Percentiles rank a stretch among this genome's conserved stretches.
These are phyloP conservation scores for Phytophthora europaea DNA, from an alignment of 352 stramenopile genomes.

Conservation along the genomic window DNA sequence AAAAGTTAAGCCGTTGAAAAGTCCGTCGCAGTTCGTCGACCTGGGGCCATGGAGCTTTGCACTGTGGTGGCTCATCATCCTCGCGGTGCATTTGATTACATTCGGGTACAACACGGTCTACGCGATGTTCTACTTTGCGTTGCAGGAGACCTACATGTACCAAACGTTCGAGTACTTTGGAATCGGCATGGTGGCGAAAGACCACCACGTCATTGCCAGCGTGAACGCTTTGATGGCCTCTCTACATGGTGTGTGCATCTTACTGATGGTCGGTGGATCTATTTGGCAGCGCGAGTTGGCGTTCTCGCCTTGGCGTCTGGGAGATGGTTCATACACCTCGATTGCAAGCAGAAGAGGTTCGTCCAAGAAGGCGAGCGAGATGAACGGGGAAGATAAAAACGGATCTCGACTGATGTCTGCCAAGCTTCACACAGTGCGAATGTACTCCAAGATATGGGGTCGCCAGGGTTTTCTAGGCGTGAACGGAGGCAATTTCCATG, in stretches of 20 bases:
- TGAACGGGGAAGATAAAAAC: not conserved
- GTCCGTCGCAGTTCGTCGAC: not conserved
- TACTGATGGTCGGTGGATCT: constrained; percentile 6
- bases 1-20: not conserved
- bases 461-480: not conserved
- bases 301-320: constrained; percentile 1
- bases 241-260: constrained; percentile 21
- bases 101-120: constrained; percentile 6
- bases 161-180: constrained; percentile 11
- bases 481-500: constrained; percentile 12
- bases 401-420: not conserved
- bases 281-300: constrained; percentile 6
- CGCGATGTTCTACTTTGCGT: constrained; percentile 11
- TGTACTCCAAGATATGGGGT: constrained; percentile 6
- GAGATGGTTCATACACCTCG: not conserved
- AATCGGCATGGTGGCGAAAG: constrained; percentile 19
- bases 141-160: constrained; percentile 9
- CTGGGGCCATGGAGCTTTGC: constrained; percentile 4
- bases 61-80: constrained; percentile 4
- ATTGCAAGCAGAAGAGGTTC: not conserved
- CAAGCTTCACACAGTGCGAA: not conserved
- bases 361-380: not conserved
- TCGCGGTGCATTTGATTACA: constrained; percentile 1
- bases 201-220: constrained; percentile 13
- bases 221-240: constrained; percentile 27